Evolutionary conservation across 768 basidiomycete species (phyloP), one percentile per base, ranked within the genome.

Genomic region (Inosperma sp.): DNA sequence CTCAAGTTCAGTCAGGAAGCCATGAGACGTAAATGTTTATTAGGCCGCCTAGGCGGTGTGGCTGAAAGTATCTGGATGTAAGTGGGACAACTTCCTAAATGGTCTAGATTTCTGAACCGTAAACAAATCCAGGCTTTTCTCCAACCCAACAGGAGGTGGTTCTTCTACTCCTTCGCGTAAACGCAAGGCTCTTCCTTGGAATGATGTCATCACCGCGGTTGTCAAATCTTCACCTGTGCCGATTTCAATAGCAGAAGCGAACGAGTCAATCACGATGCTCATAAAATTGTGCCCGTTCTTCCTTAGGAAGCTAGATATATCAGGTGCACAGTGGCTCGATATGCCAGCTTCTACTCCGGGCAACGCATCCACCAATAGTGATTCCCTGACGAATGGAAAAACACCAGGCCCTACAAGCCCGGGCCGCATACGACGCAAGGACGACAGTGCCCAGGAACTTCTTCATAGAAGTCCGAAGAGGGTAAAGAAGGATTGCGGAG

Each of bases 41-140:
- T 93, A 7, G 89, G 89, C 43, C 81, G 90, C 16, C 76, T 93
- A 6, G 77, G 78, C 22, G 84, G 85, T 8, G 79, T 93, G 23
- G 90, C 90, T n/a, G 89, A 93, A 62, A 86, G 88, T 56, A 79
- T 86, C 14, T 92, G 89, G 87, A 90, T 91, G 90, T 87, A 55
- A 65, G 83, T 69, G n/a, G 51, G 50, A 41, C 29, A 43, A 22
- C 29, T 27, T 40, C 30, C 43, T 21, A 19, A 3, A 21, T 43
- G 17, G 12, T 22, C 17, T 51, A 23, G 49, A 36, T 9, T 21
- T 42, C 33, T 42, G 10, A 26, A 35, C 48, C 36, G 27, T 7
- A n/a, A n/a, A n/a, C n/a, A n/a, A n/a, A n/a, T n/a, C n/a, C 49
- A 87, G 87, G 85, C 67, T 88, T 33, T 92, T 92, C 68, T 84